phyloP scores from a whole-genome alignment of 1,284 basidiomycete genomes.

The Trametes sp. region DNA sequence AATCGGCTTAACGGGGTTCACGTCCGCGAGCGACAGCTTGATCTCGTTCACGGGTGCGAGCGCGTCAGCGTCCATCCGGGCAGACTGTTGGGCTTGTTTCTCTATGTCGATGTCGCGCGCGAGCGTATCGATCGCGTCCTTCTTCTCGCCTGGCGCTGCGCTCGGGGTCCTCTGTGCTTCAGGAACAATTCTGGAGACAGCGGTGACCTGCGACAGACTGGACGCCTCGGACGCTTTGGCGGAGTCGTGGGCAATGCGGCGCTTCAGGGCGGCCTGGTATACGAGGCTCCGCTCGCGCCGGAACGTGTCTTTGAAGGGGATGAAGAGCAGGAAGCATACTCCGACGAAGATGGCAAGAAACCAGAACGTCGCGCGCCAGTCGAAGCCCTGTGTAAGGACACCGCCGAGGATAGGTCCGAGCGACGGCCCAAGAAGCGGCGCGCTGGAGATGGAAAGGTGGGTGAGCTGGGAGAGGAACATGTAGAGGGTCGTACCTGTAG shows the following conservation, averaged over 20 bases:
- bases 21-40: conserved; percentile 69
- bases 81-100: conserved; percentile 24
- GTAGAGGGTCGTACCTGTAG: conserved; percentile 47
- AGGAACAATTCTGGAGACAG: conserved; percentile 23
- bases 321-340: conserved; percentile 62
- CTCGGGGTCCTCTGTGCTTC: conserved; percentile 4
- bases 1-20: conserved; percentile 77
- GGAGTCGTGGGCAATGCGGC: conserved; percentile 34
- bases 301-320: conserved; percentile 85
- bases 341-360: conserved; percentile 76
- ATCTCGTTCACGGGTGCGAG: conserved; percentile 45
- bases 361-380: conserved; percentile 85
- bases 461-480: not conserved
- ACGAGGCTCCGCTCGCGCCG: conserved; percentile 79
- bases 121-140: conserved; percentile 21
- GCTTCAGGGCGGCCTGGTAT: conserved; percentile 69
- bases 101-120: conserved; percentile 26
- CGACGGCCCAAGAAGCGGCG: conserved; percentile 56
- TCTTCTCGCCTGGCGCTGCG: not conserved
- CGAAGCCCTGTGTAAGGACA: conserved; percentile 69
- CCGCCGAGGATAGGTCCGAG: conserved; percentile 81
- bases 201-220: conserved; percentile 30
- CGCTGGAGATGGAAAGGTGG: conserved; percentile 27
- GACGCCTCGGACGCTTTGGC: conserved; percentile 29
- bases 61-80: not conserved